A percentile compares a stretch with the other conserved stretches of the same genome.
These are phyloP conservation scores for Purpureocillium lavendulum DNA, from an alignment of 2,329 filamentous ascomycete species.

Conservation along the genomic window DNA sequence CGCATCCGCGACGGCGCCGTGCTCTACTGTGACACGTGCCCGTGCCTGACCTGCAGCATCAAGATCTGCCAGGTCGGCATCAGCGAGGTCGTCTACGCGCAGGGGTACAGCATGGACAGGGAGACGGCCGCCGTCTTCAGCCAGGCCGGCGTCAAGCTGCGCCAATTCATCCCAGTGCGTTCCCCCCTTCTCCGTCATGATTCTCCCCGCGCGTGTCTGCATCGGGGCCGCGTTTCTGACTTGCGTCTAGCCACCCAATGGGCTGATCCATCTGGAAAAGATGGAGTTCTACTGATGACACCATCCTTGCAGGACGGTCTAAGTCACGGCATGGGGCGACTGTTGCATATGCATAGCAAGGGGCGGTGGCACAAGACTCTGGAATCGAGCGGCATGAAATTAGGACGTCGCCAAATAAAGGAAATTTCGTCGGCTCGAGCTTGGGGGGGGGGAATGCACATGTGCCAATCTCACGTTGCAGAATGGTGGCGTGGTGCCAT, in stretches of 20 bases:
- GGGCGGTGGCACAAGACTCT: no score
- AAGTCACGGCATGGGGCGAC: no score
- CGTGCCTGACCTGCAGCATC: slow-evolving; percentile 94
- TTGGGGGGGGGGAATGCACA: no score
- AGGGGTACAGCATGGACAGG: slow-evolving; percentile 89
- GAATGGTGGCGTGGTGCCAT: no score
- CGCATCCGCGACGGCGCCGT: slow-evolving; percentile 74
- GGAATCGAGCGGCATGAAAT: no score
- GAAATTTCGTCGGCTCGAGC: no score
- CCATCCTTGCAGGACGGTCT: background rate
- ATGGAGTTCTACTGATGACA: slow-evolving; percentile 28
- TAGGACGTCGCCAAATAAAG: no score
- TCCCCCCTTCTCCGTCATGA: background rate
- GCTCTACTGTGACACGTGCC: slow-evolving; percentile 93
- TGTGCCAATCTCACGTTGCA: no score
- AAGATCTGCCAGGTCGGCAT: slow-evolving; percentile 98
- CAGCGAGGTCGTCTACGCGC: slow-evolving; percentile 87
- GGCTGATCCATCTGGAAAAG: slow-evolving; percentile 53
- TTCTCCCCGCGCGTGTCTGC: no score
- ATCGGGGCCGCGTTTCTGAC: no score
- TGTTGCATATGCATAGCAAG: no score
- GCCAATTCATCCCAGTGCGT: slow-evolving; percentile 81
- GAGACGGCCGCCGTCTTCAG: slow-evolving; percentile 75
- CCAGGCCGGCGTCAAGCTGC: slow-evolving; percentile 73
- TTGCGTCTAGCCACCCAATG: slow-evolving; percentile 47